Evolutionary conservation across 768 basidiomycete genomes (phyloP).

Genomic region (Lactifluus volemus): DNA sequence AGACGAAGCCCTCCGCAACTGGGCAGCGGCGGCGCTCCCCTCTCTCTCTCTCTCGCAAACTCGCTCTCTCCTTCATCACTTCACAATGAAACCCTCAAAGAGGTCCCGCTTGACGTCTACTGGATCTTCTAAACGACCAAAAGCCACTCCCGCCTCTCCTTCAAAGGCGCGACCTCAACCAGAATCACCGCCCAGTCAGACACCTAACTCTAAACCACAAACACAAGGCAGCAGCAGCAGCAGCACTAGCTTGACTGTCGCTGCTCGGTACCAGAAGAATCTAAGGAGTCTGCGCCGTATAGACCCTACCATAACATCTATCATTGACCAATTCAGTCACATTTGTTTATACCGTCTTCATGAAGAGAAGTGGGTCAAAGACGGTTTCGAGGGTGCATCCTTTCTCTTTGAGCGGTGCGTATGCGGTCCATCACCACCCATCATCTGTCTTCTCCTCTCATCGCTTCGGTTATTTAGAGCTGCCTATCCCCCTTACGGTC

Average conservation of each 20-base stretch:
- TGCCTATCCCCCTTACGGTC: conserved; percentile 74
- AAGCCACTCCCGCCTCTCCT: conserved; percentile 6
- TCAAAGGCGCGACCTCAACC: conserved; percentile 4
- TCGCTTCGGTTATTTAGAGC: conserved; percentile 35
- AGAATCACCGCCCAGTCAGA: conserved; percentile 2
- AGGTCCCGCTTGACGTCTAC: conserved; percentile 13
- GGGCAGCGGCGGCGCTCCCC: neutral
- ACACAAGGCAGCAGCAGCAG: neutral
- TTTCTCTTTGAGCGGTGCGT: conserved; percentile 79
- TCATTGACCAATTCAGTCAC: conserved; percentile 84
- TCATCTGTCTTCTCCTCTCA: neutral
- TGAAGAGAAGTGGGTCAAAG: conserved; percentile 70
- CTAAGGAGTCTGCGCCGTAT: conserved; percentile 71
- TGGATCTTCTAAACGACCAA: conserved; percentile 12
- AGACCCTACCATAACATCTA: conserved; percentile 70
- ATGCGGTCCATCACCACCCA: neutral
- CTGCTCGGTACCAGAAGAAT: conserved; percentile 63
- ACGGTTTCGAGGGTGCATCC: conserved; percentile 82
- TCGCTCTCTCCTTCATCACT: neutral
- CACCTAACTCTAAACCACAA: neutral
- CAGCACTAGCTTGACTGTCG: conserved; percentile 40
- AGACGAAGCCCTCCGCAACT: neutral
- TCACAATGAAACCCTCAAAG: conserved; percentile 15
- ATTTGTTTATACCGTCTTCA: conserved; percentile 76
- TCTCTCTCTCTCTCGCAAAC: too few relatives aligned